Conservation (phyloP, 768 basidiomycete genomes). For the Panellus pusillus region DNA sequence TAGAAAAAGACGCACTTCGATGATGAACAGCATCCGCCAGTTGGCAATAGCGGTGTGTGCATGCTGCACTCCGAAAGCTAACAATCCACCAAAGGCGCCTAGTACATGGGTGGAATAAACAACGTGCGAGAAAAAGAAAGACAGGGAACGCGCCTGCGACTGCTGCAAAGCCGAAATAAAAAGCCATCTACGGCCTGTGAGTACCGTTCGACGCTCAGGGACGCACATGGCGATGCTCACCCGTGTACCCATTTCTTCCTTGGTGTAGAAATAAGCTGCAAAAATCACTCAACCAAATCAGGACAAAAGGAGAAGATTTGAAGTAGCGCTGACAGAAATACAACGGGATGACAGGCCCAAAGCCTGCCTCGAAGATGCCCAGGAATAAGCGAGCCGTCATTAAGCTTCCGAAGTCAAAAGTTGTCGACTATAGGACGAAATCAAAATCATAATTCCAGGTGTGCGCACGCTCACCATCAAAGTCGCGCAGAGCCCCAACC, state of each 20-base stretch:
- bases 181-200: conserved; percentile 48
- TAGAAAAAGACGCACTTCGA: conserved; percentile 49
- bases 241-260: conserved; percentile 68
- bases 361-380: conserved; percentile 76
- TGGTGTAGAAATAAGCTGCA: conserved; percentile 77
- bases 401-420: conserved; percentile 60
- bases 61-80: conserved; percentile 79
- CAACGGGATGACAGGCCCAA: conserved; percentile 74
- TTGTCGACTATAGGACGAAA: conserved; percentile 47
- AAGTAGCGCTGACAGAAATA: conserved; percentile 63
- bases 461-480: conserved; percentile 50
- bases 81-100: conserved; percentile 75
- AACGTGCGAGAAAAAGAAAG: neutral
- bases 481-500: conserved; percentile 78
- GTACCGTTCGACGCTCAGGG: neutral
- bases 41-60: conserved; percentile 46
- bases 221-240: conserved; percentile 29
- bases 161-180: conserved; percentile 85
- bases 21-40: conserved; percentile 70
- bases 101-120: neutral
- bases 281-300: neutral
- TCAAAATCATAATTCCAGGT: neutral
- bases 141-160: conserved; percentile 53
- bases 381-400: conserved; percentile 59
- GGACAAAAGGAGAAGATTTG: neutral